Evolutionary conservation across 345 rosid genomes (phyloP).

Genomic region (Zanthoxylum bungeanum): DNA sequence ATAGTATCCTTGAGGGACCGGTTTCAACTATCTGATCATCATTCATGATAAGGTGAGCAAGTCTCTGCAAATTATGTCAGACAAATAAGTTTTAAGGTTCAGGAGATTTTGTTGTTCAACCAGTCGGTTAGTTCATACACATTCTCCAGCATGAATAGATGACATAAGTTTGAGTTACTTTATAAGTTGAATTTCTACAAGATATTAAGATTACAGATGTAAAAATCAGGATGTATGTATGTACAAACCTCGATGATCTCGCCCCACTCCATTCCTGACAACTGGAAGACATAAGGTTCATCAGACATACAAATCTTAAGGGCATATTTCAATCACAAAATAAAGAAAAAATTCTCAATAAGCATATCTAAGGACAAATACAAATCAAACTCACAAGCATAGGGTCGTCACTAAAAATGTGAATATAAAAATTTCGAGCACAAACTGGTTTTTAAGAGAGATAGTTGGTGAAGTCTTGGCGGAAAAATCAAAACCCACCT

Average conservation of each 20-base stretch:
- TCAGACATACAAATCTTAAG: slow-evolving; percentile 25
- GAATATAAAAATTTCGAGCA: not conserved
- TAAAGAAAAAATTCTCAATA: not conserved
- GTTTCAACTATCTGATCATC: slow-evolving; percentile 27
- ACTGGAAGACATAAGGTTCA: slow-evolving; percentile 42
- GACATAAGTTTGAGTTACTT: not conserved
- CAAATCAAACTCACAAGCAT: slow-evolving; percentile 1
- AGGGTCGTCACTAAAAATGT: not conserved
- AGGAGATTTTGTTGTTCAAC: slow-evolving; percentile 11
- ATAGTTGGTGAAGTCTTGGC: not conserved
- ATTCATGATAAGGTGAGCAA: slow-evolving; percentile 24
- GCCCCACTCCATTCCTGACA: slow-evolving; percentile 74
- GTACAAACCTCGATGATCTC: slow-evolving; percentile 69
- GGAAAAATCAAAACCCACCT: slow-evolving; percentile 48
- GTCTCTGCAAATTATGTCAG: slow-evolving; percentile 27
- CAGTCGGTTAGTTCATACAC: slow-evolving; percentile 6
- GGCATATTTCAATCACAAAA: not conserved
- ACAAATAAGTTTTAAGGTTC: slow-evolving; percentile 20
- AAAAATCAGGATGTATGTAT: slow-evolving; percentile 9
- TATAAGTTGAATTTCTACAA: not conserved
- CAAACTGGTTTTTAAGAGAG: not conserved
- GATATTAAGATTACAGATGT: not conserved
- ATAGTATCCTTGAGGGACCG: slow-evolving; percentile 7
- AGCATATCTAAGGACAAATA: slow-evolving; percentile 10
- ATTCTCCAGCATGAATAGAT: slow-evolving; percentile 10